Evolutionary conservation across 352 stramenopile species (phyloP), one percentile per base, ranked within the genome.

Genomic region (Phytophthora tubulina): DNA sequence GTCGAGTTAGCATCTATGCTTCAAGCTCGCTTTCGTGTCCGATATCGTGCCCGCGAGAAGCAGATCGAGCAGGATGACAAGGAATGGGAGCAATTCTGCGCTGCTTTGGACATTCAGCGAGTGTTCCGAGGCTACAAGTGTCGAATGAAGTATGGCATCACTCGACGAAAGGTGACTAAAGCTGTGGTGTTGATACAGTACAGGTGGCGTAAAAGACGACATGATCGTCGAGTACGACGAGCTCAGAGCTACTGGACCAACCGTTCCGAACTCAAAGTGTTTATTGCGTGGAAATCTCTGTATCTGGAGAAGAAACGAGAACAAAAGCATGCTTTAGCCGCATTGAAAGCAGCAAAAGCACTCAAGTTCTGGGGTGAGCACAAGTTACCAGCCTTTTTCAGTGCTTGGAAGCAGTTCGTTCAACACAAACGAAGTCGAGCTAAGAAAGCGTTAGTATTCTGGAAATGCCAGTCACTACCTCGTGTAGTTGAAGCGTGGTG

Each of bases 161-260:
- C 88, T 5, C 69, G 75, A 31, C 54, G 63, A 7, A 76, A 79
- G 31, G 63, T 82, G 0, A 79, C 57, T 4, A 79, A 65, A 39
- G 79, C 76, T 1, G 73, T 91, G 1, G 67, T 91, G 27, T 76
- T 84, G 32, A 68, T 92, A 7, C 85, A 94, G 59, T 90, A 89
- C 38, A 50, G 69, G 21, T 94, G 85, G 86, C 80, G 85, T 0
- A 84, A 80, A 17, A 69, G 76, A 13, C 68, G 76, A 36, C 62
- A 85, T 6, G 72, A 85, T 36, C 82, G 84, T 10, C 76, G 79
- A 5, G 76, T 90, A 9, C 78, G 82, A 4, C 75, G 74, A n/a
- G 85, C 86, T 1, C 64, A 82, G 0, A 81, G 72, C 27, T 90
- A 89, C 55, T 94, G 86, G 86, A 84, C 73, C 2, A 92, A 89